Percentiles rank a stretch among this genome's conserved stretches.
Conservation (phyloP, 208 protist genomes). For the Crithidia fasciculata region DNA sequence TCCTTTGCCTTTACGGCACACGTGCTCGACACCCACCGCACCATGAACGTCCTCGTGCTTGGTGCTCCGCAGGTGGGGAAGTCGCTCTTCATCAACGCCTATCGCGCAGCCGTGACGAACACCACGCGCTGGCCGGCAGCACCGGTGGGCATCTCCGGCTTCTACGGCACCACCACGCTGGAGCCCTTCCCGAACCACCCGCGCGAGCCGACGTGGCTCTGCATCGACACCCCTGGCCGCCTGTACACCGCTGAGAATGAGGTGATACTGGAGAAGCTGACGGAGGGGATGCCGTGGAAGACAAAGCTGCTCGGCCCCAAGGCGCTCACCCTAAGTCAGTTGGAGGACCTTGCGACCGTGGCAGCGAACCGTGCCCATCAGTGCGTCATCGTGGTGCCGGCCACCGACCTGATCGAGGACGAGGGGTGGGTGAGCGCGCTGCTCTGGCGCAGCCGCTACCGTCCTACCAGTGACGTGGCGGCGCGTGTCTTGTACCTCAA, state of each 20-base stretch:
- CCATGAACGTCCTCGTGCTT: slow-evolving; percentile 80
- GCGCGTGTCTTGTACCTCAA: slow-evolving; percentile 59
- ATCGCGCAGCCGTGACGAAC: slow-evolving; percentile 61
- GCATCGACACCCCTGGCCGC: slow-evolving; percentile 82
- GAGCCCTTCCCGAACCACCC: slow-evolving; percentile 77
- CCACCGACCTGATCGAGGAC: slow-evolving; percentile 78
- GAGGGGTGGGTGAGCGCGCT: slow-evolving; percentile 65
- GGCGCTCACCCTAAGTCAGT: slow-evolving; percentile 36
- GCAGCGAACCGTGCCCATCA: slow-evolving; percentile 71
- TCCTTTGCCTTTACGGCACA: slow-evolving; percentile 32
- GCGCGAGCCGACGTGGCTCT: slow-evolving; percentile 70
- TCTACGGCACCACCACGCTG: slow-evolving; percentile 76
- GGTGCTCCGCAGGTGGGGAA: slow-evolving; percentile 83
- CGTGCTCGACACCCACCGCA: slow-evolving; percentile 16
- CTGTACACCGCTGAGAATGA: slow-evolving; percentile 53
- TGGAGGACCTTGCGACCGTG: slow-evolving; percentile 46
- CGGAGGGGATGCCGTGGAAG: slow-evolving; percentile 74
- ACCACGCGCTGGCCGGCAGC: slow-evolving; percentile 76
- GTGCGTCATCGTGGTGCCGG: slow-evolving; percentile 73
- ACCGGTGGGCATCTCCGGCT: slow-evolving; percentile 78
- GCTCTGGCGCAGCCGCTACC: slow-evolving; percentile 56
- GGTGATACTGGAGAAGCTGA: slow-evolving; percentile 52
- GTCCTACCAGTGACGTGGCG: slow-evolving; percentile 43
- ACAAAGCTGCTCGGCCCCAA: slow-evolving; percentile 55
- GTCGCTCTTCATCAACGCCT: slow-evolving; percentile 81